Evolutionary conservation across 257 asterid species (phyloP).

Genomic region (Fraxinus quadrangulata): DNA sequence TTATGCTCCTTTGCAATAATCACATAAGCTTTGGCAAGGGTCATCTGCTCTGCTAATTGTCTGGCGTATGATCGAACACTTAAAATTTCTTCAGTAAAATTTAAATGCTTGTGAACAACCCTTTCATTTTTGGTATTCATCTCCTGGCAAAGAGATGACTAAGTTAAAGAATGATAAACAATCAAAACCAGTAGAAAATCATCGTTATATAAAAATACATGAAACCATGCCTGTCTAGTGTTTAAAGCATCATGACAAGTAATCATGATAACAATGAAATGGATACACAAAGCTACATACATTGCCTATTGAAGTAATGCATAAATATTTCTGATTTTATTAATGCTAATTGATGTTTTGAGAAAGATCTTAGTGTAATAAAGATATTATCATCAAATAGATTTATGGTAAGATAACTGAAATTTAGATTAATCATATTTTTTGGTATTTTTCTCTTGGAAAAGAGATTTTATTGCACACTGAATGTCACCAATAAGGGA

Average conservation of each 20-base stretch:
- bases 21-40: conserved; percentile 54
- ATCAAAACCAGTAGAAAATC: background rate
- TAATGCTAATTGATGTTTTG: background rate
- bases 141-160: conserved; percentile 34
- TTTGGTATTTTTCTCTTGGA: background rate
- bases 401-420: background rate
- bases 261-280: background rate
- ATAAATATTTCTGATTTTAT: background rate
- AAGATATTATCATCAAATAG: background rate
- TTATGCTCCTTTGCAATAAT: conserved; percentile 59
- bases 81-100: conserved; percentile 40
- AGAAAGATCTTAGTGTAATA: background rate
- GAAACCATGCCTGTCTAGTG: background rate
- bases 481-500: background rate
- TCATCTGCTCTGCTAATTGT: conserved; percentile 57
- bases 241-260: background rate
- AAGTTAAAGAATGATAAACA: background rate
- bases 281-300: background rate
- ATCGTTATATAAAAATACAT: background rate
- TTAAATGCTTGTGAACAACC: conserved; percentile 29
- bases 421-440: background rate
- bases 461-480: background rate
- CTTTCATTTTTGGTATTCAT: conserved; percentile 30
- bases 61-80: conserved; percentile 51
- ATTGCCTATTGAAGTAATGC: background rate